These are phyloP conservation scores for Turritis glabra DNA, from an alignment of 345 rosid species.

Conservation along the genomic window DNA sequence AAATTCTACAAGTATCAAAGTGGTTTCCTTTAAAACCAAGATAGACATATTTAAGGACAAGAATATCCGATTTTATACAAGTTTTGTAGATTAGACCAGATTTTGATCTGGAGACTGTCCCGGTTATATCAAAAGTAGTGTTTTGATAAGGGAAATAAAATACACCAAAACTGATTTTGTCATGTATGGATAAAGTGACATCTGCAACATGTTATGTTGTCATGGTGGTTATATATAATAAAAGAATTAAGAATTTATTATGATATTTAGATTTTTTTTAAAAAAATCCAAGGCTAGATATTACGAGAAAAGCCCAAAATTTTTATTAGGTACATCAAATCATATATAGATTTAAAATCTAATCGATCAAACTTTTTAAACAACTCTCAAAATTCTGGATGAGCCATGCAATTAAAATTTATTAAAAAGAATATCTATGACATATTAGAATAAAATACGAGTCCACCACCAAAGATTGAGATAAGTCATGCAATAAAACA, in stretches of 20 bases:
- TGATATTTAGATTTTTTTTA: background rate
- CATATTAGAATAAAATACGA: background rate
- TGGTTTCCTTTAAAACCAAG: too few species aligned
- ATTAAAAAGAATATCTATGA: background rate
- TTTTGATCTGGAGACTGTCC: too few species aligned
- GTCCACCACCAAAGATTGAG: background rate
- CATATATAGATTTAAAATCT: background rate
- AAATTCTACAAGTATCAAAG: too few species aligned
- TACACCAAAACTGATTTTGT: background rate
- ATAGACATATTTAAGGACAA: too few species aligned
- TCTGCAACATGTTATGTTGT: background rate
- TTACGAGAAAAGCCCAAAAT: slow-evolving; percentile 26
- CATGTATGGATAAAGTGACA: slow-evolving; percentile 22
- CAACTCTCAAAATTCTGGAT: slow-evolving; percentile 15
- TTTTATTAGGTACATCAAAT: slow-evolving; percentile 15
- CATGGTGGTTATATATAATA: slow-evolving; percentile 12
- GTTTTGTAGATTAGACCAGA: too few species aligned
- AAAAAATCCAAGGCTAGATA: background rate
- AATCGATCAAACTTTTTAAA: background rate
- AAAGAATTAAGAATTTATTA: background rate
- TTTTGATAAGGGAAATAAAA: background rate
- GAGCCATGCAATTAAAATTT: slow-evolving; percentile 9
- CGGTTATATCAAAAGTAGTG: too few species aligned
- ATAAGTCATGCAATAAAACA: slow-evolving; percentile 6
- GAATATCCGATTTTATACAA: background rate